phyloP scores from a whole-genome alignment of 306 rosid genomes.

The Dryas octopetala region DNA sequence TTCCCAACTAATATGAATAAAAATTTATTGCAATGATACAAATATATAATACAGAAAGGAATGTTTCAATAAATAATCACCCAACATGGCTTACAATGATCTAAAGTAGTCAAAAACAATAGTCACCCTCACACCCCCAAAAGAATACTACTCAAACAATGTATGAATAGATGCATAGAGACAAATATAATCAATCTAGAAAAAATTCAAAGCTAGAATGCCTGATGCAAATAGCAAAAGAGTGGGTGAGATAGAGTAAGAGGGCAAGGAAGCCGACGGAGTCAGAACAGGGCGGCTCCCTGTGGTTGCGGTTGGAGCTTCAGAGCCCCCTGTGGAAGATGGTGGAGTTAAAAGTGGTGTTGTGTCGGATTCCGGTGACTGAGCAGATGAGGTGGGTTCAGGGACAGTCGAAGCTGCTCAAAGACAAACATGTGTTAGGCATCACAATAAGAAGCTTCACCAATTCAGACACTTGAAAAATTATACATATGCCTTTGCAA shows the following conservation, averaged over 20 bases:
- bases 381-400: conserved; percentile 48
- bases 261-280: conserved; percentile 54
- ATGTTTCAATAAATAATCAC: background rate
- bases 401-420: conserved; percentile 51
- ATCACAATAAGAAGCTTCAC: background rate
- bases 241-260: conserved; percentile 38
- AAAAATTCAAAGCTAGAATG: conserved; percentile 37
- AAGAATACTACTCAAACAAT: conserved; percentile 25
- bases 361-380: conserved; percentile 53
- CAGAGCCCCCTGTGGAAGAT: conserved; percentile 46
- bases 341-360: conserved; percentile 40
- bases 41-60: background rate
- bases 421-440: background rate
- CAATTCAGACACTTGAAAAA: background rate
- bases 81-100: background rate
- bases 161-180: background rate
- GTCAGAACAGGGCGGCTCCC: conserved; percentile 59
- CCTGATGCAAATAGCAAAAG: conserved; percentile 46
- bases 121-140: conserved; percentile 26
- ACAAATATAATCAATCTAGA: conserved; percentile 24
- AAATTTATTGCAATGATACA: background rate
- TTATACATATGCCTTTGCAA: background rate
- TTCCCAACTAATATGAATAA: background rate
- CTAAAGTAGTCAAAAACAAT: conserved; percentile 5
- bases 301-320: conserved; percentile 44